Conservation (phyloP, 2,329 filamentous ascomycete genomes). For the Nemania abortiva region DNA sequence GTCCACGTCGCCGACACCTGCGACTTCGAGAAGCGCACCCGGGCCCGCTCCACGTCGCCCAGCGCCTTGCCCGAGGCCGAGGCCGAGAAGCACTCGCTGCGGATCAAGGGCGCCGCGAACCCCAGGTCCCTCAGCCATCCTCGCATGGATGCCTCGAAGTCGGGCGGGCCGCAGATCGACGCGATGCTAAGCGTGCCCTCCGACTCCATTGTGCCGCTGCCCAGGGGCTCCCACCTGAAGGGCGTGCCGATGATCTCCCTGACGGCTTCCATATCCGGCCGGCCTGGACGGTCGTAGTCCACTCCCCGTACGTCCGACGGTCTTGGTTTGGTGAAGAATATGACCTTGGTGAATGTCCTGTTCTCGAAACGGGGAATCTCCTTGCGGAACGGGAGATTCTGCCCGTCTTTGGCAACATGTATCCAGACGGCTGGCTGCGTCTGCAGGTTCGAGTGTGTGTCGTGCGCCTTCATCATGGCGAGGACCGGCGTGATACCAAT, state of each 20-base stretch:
- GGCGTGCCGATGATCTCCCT: constrained; percentile 31
- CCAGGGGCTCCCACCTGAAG: constrained; percentile 40
- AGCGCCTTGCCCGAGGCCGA: constrained; percentile 26
- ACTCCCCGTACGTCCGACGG: constrained; percentile 33
- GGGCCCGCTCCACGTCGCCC: constrained; percentile 38
- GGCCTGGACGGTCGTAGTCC: constrained; percentile 38
- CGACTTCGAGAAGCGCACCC: constrained; percentile 41
- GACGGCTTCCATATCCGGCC: constrained; percentile 36
- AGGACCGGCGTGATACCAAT: constrained; percentile 47
- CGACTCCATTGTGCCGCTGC: constrained; percentile 29
- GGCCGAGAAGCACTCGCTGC: constrained; percentile 40
- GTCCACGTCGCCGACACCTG: constrained; percentile 38
- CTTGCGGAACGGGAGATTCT: constrained; percentile 31
- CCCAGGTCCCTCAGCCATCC: constrained; percentile 29
- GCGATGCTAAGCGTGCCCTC: constrained; percentile 37
- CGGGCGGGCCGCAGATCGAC: constrained; percentile 41
- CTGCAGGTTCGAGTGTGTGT: constrained; percentile 38
- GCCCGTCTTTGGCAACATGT: constrained; percentile 39
- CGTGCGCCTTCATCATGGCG: constrained; percentile 46
- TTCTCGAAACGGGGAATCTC: constrained; percentile 34
- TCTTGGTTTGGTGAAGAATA: constrained; percentile 43
- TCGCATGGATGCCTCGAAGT: constrained; percentile 37
- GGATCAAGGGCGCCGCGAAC: constrained; percentile 34
- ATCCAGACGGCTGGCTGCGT: constrained; percentile 42
- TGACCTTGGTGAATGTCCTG: constrained; percentile 30